A percentile compares a stretch with the other conserved stretches of the same genome.
Conservation (phyloP, 352 stramenopile species). For the Phytophthora pini region DNA sequence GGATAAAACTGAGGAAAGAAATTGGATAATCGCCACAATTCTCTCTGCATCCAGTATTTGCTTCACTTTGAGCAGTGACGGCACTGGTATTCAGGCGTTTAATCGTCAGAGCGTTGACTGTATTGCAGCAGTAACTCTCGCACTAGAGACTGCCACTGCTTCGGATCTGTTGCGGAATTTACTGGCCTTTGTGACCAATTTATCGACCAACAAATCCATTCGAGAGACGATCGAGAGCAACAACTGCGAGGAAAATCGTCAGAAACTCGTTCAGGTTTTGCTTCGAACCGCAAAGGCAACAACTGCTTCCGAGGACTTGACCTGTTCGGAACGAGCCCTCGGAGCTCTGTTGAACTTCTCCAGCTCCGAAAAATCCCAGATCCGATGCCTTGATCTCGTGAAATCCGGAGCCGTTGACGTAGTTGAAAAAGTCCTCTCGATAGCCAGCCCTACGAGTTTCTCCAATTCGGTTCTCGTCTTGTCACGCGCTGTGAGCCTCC, state of each 20-base stretch:
- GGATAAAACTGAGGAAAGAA: slow-evolving; percentile 16
- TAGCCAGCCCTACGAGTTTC: slow-evolving; percentile 18
- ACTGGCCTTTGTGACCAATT: slow-evolving; percentile 64
- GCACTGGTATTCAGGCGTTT: slow-evolving; percentile 34
- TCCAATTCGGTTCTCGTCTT: slow-evolving; percentile 37
- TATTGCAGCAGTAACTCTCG: slow-evolving; percentile 14
- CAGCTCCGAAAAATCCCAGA: slow-evolving; percentile 39
- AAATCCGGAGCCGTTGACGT: slow-evolving; percentile 20
- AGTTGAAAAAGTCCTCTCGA: slow-evolving; percentile 33
- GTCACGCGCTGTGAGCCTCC: slow-evolving; percentile 53
- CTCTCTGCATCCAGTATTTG: slow-evolving; percentile 53
- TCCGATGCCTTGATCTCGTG: slow-evolving; percentile 44
- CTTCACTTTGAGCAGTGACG: slow-evolving; percentile 61
- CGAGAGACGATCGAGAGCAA: slow-evolving; percentile 34
- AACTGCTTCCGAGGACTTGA: neutral
- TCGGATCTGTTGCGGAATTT: slow-evolving; percentile 38
- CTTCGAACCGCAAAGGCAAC: slow-evolving; percentile 14
- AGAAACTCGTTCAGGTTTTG: slow-evolving; percentile 31
- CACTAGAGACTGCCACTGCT: slow-evolving; percentile 16
- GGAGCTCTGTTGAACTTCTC: slow-evolving; percentile 75
- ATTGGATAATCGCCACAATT: slow-evolving; percentile 13
- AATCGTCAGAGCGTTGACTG: slow-evolving; percentile 6
- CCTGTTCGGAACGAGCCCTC: slow-evolving; percentile 51
- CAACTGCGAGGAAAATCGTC: slow-evolving; percentile 16
- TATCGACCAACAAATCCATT: slow-evolving; percentile 48